phyloP scores from a whole-genome alignment of 2,329 filamentous ascomycete species.

The Colletotrichum australisinense region DNA sequence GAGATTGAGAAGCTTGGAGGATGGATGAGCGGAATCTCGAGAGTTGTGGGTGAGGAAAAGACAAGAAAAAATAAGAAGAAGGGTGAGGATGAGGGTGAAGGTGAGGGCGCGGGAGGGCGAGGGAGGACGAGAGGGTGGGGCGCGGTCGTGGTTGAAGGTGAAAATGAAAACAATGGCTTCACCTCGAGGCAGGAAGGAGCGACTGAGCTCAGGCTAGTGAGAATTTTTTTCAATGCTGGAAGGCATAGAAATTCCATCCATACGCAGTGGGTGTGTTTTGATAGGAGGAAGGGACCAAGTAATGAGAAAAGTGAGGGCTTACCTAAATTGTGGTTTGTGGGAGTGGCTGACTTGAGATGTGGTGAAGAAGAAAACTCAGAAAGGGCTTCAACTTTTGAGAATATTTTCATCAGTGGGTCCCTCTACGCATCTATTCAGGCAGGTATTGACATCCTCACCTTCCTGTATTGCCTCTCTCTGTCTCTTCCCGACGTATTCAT shows the following conservation, averaged over 20 bases:
- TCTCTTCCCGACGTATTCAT: neutral
- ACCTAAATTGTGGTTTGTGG: neutral
- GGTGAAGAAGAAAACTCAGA: neutral
- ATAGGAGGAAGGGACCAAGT: neutral
- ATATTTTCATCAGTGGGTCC: neutral
- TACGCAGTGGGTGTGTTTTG: neutral
- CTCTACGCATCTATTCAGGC: neutral
- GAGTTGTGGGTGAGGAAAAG: no score
- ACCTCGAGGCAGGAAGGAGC: neutral
- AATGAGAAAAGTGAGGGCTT: neutral
- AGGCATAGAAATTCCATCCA: fast-evolving
- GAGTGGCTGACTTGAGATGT: neutral
- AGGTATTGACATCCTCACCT: neutral
- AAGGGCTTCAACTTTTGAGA: neutral
- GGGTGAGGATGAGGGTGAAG: neutral
- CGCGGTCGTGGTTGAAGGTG: neutral
- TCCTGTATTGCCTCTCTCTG: neutral
- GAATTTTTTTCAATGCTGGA: neutral
- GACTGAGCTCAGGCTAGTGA: neutral
- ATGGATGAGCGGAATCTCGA: neutral
- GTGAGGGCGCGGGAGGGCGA: neutral
- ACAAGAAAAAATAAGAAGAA: neutral
- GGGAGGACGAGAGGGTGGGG: neutral
- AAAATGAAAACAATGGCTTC: neutral
- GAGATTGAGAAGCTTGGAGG: neutral